Evolutionary conservation across 345 rosid genomes (phyloP), one percentile per base, ranked within the genome.

Genomic region (Garcia nutans): DNA sequence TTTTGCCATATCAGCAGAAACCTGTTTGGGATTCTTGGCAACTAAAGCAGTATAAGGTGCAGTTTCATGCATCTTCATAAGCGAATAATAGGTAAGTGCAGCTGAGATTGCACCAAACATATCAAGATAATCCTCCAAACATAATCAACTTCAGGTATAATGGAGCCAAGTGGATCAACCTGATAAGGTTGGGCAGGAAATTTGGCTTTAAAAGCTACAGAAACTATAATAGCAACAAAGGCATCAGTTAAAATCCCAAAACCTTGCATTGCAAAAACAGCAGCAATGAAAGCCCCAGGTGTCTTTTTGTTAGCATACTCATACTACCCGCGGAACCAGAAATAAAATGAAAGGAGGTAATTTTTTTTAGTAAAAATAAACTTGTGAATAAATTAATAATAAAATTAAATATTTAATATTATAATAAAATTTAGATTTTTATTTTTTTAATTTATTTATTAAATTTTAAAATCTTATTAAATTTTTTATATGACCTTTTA

Each of bases 221-320:
- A 82, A 50, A 89, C 78, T 0, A 82, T 16, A 37, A 88, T 66
- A 0, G 92, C 88, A 15, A 89, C 88, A 8, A 80, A 41, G n/a
- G 92, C 92, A 19, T 92, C 96, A 3, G 76, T 85, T 63, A 93
- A 68, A 70, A 93, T 93, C 23, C 97, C 94, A 58, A 88, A 75
- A 9, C 96, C 94, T 86, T 91, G 97, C 97, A 93, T 89, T 2
- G 87, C 89, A 50, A 93, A 93, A 50, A 93, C 96, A 0, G 90
- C 91, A 2, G 93, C 92, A 66, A 93, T 84, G 72, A 93, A 93
- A 9, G 86, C 82, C 0, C 97, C 97, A 0, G 92, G 88, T 19
- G 93, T 90, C 85, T 75, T 86, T 77, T 90, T 90, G 67, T 89
- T 89, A 1, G 96, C 90, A 33, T 93, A 91, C 76, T 89, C 97